Evolutionary conservation across 352 stramenopile species (phyloP).

Genomic region (Pythium grandisporangium): DNA sequence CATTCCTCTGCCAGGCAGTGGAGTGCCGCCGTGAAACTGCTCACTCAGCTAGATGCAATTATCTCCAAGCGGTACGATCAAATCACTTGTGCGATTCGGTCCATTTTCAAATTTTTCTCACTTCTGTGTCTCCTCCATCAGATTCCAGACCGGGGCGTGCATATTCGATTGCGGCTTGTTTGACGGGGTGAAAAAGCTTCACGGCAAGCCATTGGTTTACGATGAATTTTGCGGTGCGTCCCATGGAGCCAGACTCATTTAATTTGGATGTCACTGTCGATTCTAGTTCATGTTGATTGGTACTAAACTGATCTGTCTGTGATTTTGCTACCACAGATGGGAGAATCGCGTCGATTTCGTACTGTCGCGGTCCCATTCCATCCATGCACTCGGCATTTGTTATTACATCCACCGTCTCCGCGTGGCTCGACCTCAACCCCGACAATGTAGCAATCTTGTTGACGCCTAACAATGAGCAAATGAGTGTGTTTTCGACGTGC

Average conservation of each 20-base stretch:
- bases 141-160: slow-evolving; percentile 72
- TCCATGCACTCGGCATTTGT: slow-evolving; percentile 84
- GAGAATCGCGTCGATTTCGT: slow-evolving; percentile 72
- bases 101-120: not conserved
- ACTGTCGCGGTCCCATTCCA: slow-evolving; percentile 54
- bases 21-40: slow-evolving; percentile 61
- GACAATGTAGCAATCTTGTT: slow-evolving; percentile 74
- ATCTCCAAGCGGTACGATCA: slow-evolving; percentile 48
- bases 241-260: not conserved
- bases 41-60: slow-evolving; percentile 52
- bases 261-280: not conserved
- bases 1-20: slow-evolving; percentile 52
- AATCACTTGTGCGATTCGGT: not conserved
- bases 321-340: slow-evolving; percentile 38
- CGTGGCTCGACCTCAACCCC: slow-evolving; percentile 72
- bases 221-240: slow-evolving; percentile 79
- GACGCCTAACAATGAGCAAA: slow-evolving; percentile 80
- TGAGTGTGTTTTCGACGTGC: slow-evolving; percentile 84
- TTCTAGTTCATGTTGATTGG: not conserved
- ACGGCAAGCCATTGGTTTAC: slow-evolving; percentile 74
- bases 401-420: slow-evolving; percentile 68
- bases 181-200: slow-evolving; percentile 70
- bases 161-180: slow-evolving; percentile 84
- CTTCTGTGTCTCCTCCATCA: slow-evolving; percentile 7
- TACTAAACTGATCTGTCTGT: not conserved